phyloP scores from a whole-genome alignment of 2,329 filamentous ascomycete species.

The Zasmidium angulare region DNA sequence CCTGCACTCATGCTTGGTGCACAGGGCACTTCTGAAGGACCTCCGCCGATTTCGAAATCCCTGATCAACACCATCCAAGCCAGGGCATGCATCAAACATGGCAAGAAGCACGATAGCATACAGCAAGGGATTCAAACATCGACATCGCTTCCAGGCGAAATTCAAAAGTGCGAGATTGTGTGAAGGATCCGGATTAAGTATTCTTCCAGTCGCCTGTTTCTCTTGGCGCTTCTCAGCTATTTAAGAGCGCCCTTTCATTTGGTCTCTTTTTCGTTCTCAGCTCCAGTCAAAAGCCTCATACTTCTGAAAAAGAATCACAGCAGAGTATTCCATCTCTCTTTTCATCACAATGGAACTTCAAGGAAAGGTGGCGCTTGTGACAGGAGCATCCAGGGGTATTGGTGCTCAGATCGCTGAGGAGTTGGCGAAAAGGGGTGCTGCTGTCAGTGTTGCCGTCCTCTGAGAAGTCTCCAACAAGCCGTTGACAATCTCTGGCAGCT shows the following conservation, averaged over 20 bases:
- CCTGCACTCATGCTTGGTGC: too few species aligned
- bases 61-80: too few species aligned
- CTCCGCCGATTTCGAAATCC: too few species aligned
- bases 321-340: not conserved
- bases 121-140: too few species aligned
- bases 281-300: not conserved
- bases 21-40: too few species aligned
- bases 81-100: too few species aligned
- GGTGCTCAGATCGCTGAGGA: constrained; percentile 50
- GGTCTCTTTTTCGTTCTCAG: not conserved
- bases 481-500: constrained; percentile 26
- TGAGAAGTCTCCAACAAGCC: not conserved
- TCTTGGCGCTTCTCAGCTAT: not conserved
- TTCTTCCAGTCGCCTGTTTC: not conserved
- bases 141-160: not conserved
- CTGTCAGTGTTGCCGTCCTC: constrained; percentile 20
- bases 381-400: constrained; percentile 51
- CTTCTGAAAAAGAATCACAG: not conserved
- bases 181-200: not conserved
- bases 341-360: not conserved
- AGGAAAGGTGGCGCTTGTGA: constrained; percentile 34
- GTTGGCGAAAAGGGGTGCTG: constrained; percentile 48
- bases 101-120: too few species aligned
- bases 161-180: not conserved
- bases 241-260: not conserved